Evolutionary conservation across 2,329 filamentous ascomycete genomes (phyloP).

Genomic region (Fusarium chuoi): DNA sequence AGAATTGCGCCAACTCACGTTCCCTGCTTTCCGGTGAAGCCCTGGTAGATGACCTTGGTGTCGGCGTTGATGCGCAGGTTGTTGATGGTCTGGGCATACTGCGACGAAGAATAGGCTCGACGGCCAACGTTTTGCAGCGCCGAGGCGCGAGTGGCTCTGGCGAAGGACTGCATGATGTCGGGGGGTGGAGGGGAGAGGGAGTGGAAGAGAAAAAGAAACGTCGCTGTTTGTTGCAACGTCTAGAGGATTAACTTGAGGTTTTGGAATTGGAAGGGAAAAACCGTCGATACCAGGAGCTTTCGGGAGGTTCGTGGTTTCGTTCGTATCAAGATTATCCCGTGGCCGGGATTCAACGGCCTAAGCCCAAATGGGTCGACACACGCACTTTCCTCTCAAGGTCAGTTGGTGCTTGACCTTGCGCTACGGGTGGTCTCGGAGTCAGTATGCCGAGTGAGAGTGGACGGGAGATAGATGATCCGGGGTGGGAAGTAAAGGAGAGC

Average conservation of each 20-base stretch:
- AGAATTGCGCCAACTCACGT: slow-evolving; percentile 68
- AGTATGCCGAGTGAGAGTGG: slow-evolving; percentile 35
- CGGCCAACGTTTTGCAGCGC: slow-evolving; percentile 72
- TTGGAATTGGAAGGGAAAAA: slow-evolving; percentile 41
- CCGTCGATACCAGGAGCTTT: slow-evolving; percentile 43
- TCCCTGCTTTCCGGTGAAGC: slow-evolving; percentile 97
- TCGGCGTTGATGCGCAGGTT: slow-evolving; percentile 94
- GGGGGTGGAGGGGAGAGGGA: slow-evolving; percentile 1
- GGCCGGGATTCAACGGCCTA: slow-evolving; percentile 40
- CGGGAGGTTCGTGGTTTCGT: slow-evolving; percentile 40
- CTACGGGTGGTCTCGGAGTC: slow-evolving; percentile 46
- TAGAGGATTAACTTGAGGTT: slow-evolving; percentile 21
- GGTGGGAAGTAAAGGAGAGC: not conserved
- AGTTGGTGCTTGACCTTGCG: slow-evolving; percentile 30
- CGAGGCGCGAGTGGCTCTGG: slow-evolving; percentile 76
- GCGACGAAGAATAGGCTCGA: slow-evolving; percentile 80
- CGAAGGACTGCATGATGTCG: slow-evolving; percentile 83
- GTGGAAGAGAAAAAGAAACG: not conserved
- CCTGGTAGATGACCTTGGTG: slow-evolving; percentile 96
- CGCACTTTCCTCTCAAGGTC: slow-evolving; percentile 21
- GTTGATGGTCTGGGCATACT: slow-evolving; percentile 77
- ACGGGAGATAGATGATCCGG: slow-evolving; percentile 42
- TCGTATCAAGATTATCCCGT: slow-evolving; percentile 48
- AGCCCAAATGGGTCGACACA: slow-evolving; percentile 36
- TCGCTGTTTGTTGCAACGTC: slow-evolving; percentile 28